A percentile compares a stretch with the other conserved stretches of the same genome.
Conservation (phyloP, 2,329 filamentous ascomycete species). For the Paramyrothecium roridum region DNA sequence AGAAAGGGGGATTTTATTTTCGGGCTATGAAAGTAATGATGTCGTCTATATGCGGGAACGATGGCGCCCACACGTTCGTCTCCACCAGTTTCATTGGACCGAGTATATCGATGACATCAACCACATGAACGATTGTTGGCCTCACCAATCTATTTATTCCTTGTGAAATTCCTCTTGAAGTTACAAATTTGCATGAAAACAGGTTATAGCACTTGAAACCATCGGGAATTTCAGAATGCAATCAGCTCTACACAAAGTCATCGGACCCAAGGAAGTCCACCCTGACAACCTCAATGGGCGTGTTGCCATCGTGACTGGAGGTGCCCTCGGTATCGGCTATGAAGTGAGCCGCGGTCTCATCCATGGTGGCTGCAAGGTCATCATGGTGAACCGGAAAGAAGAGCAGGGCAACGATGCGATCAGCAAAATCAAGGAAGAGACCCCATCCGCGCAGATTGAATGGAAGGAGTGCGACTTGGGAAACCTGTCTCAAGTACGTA, state of each 20-base stretch:
- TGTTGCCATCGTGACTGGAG: slow-evolving; percentile 33
- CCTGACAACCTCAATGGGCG: slow-evolving; percentile 30
- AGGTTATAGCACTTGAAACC: background rate
- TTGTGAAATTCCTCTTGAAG: background rate
- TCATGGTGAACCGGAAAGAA: slow-evolving; percentile 31
- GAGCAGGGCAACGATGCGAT: slow-evolving; percentile 25
- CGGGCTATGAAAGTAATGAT: background rate
- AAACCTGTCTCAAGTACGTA: slow-evolving; percentile 29
- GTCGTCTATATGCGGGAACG: background rate
- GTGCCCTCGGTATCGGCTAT: slow-evolving; percentile 34
- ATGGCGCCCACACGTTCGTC: background rate
- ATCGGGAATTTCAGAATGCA: slow-evolving; percentile 26
- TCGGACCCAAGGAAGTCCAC: slow-evolving; percentile 31
- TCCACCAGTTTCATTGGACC: background rate
- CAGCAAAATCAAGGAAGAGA: slow-evolving; percentile 20
- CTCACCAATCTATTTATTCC: background rate
- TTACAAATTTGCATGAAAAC: background rate
- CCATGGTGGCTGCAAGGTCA: slow-evolving; percentile 28
- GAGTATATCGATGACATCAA: background rate
- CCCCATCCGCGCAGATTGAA: slow-evolving; percentile 25
- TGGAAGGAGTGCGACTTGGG: slow-evolving; percentile 40
- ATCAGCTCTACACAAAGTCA: slow-evolving; percentile 29
- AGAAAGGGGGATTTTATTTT: background rate
- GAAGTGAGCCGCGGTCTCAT: slow-evolving; percentile 30
- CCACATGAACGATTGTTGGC: background rate